A percentile compares a stretch with the other conserved stretches of the same genome.
These are phyloP conservation scores for Phalaenopsis aphrodite DNA, from an alignment of 106 monocot species.

Conservation along the genomic window DNA sequence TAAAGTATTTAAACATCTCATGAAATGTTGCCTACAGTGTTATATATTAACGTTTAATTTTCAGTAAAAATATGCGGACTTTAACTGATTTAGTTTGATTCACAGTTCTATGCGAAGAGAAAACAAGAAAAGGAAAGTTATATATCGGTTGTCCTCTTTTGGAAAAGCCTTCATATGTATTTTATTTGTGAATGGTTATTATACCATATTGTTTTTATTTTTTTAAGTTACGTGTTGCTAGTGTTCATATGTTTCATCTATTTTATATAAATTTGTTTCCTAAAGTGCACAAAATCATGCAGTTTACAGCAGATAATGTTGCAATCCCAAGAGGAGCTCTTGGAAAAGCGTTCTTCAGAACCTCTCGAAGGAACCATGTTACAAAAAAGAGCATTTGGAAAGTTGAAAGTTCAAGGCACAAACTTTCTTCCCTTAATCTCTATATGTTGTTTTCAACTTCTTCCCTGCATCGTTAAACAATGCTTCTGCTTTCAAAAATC, in stretches of 20 bases:
- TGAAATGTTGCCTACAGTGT: too few relatives aligned
- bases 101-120: too few relatives aligned
- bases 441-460: not conserved
- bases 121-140: too few relatives aligned
- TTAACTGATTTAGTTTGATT: too few relatives aligned
- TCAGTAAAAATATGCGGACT: too few relatives aligned
- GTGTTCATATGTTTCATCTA: too few relatives aligned
- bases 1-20: too few relatives aligned
- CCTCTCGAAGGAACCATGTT: slow-evolving; percentile 56
- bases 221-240: too few relatives aligned
- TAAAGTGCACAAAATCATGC: slow-evolving; percentile 7
- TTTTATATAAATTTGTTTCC: not conserved
- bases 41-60: too few relatives aligned
- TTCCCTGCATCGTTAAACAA: not conserved
- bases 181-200: not conserved
- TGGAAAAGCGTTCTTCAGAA: slow-evolving; percentile 48
- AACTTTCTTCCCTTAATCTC: not conserved
- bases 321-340: slow-evolving; percentile 86
- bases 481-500: not conserved
- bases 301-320: slow-evolving; percentile 79
- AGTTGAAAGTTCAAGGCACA: slow-evolving; percentile 89
- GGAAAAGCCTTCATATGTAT: not conserved
- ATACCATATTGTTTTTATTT: too few relatives aligned
- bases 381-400: slow-evolving; percentile 79
- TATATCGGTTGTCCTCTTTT: too few relatives aligned